Conservation (phyloP, 805 yeast species). For the Candida orba region DNA sequence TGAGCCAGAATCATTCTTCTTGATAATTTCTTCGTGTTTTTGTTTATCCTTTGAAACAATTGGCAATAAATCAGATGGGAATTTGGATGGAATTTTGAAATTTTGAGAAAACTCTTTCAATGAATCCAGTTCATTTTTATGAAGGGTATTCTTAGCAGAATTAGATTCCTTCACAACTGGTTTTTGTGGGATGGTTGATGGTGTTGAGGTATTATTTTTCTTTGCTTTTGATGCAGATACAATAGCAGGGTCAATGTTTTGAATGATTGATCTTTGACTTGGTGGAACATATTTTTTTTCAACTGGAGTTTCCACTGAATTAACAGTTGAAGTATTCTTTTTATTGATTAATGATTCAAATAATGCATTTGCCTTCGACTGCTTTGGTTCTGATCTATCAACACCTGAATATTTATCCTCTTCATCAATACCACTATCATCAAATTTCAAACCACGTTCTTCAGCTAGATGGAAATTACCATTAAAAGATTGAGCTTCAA, state of each 20-base stretch:
- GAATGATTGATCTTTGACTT: constrained; percentile 41
- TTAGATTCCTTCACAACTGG: constrained; percentile 8
- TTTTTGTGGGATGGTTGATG: constrained; percentile 26
- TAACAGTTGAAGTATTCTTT: constrained; percentile 33
- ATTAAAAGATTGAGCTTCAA: constrained; percentile 55
- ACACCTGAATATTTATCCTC: constrained; percentile 97
- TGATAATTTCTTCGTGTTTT: constrained; percentile 56
- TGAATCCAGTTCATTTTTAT: constrained; percentile 60
- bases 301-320: constrained; percentile 29
- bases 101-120: constrained; percentile 74
- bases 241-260: constrained; percentile 56
- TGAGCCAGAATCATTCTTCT: constrained; percentile 14
- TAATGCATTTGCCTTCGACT: constrained; percentile 19
- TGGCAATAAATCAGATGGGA: constrained; percentile 50
- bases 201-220: background rate
- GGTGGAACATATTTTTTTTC: constrained; percentile 43
- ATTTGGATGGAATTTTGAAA: constrained; percentile 61
- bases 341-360: constrained; percentile 23
- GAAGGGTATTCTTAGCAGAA: constrained; percentile 8
- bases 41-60: constrained; percentile 58
- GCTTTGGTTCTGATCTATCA: constrained; percentile 11
- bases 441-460: constrained; percentile 74
- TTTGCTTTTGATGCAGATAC: constrained; percentile 38
- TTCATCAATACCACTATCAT: constrained; percentile 86
- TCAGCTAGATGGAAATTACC: constrained; percentile 83